phyloP scores from a whole-genome alignment of 192 early-diverging fungal species.

The Ambispora gerdemannii region DNA sequence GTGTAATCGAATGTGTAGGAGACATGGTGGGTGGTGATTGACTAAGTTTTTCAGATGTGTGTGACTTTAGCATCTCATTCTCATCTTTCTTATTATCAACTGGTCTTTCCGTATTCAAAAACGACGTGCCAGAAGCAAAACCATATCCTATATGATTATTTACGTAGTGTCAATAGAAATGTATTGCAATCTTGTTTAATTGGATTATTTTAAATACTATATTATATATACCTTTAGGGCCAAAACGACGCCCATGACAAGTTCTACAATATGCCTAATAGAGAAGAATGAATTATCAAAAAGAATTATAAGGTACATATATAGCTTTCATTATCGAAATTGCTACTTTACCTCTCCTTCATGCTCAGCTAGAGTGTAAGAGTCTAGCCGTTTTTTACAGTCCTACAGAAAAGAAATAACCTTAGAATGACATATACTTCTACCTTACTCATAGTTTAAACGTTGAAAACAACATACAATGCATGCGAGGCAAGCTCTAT shows the following conservation, averaged over 20 bases:
- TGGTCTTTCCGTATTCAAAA: constrained; percentile 39
- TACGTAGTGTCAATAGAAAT: too few relatives aligned
- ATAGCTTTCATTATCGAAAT: not conserved
- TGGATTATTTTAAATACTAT: not conserved
- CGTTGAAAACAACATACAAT: constrained; percentile 22
- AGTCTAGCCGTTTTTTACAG: constrained; percentile 57
- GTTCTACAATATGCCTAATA: constrained; percentile 55
- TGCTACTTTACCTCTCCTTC: constrained; percentile 47
- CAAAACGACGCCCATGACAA: constrained; percentile 55
- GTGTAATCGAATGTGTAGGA: not conserved
- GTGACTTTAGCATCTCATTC: constrained; percentile 24
- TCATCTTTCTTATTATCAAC: not conserved
- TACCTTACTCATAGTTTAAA: not conserved
- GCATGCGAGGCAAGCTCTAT: constrained; percentile 36
- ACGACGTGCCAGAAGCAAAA: constrained; percentile 40
- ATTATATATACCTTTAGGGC: constrained; percentile 49
- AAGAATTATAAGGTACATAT: not conserved
- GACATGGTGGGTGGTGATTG: constrained; percentile 25
- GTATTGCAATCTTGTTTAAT: too few relatives aligned
- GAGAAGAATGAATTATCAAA: not conserved
- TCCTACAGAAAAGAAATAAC: constrained; percentile 40
- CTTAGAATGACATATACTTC: too few relatives aligned
- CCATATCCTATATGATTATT: constrained; percentile 41
- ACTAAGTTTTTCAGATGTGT: not conserved
- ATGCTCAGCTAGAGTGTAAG: constrained; percentile 49